A percentile compares a stretch with the other conserved stretches of the same genome.
These are phyloP conservation scores for Acanthamoeba culbertsoni DNA, from an alignment of 208 protist species.

Conservation along the genomic window DNA sequence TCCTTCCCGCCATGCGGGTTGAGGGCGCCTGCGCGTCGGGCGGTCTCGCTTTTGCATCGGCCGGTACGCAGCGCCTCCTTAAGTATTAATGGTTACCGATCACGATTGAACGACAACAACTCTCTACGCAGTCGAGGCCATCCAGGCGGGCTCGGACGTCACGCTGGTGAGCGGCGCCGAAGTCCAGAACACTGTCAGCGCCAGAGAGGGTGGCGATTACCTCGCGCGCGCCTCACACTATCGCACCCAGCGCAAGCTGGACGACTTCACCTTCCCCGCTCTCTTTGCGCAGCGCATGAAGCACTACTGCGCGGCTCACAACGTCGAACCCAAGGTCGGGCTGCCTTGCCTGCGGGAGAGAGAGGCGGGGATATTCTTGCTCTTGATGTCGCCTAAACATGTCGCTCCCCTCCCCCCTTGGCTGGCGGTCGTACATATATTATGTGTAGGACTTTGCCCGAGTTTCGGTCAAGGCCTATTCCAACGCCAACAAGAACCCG, in stretches of 20 bases:
- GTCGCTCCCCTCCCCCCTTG: too few species aligned
- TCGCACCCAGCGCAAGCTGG: constrained; percentile 85
- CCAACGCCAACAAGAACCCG: constrained; percentile 89
- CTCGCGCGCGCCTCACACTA: constrained; percentile 89
- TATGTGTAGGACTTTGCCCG: constrained; percentile 86
- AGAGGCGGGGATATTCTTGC: too few species aligned
- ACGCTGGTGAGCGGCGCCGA: constrained; percentile 86
- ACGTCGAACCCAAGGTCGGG: neutral
- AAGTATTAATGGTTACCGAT: too few species aligned
- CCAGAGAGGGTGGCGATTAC: constrained; percentile 88
- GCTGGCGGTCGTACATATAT: too few species aligned
- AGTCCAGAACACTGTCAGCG: constrained; percentile 87
- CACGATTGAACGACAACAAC: too few species aligned
- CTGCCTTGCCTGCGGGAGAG: too few species aligned
- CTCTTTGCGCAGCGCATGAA: constrained; percentile 77
- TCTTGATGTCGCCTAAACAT: too few species aligned
- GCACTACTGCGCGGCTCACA: neutral
- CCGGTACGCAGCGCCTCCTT: too few species aligned
- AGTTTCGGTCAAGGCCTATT: constrained; percentile 89
- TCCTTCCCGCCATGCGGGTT: constrained; percentile 83
- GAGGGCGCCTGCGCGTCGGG: constrained; percentile 91
- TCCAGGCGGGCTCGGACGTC: constrained; percentile 83
- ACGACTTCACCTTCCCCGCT: constrained; percentile 92
- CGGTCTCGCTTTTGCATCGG: constrained; percentile 84
- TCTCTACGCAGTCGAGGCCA: neutral